phyloP scores from a whole-genome alignment of 192 early-diverging fungal genomes.

The Linnemannia hyalina region DNA sequence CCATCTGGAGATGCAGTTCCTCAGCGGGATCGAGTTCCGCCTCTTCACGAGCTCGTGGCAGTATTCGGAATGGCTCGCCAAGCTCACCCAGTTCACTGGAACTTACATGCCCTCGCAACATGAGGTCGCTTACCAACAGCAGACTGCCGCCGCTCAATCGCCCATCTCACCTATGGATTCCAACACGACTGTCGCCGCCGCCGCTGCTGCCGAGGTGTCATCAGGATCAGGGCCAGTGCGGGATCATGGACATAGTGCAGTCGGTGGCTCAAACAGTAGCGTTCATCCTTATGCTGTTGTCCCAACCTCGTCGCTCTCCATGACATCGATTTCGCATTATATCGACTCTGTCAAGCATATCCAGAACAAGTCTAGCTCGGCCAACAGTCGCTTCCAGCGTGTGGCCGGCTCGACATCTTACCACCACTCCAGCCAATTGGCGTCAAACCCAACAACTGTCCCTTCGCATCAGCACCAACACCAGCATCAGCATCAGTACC shows the following conservation, averaged over 20 bases:
- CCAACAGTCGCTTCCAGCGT: slow-evolving; percentile 18
- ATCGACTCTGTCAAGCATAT: slow-evolving; percentile 45
- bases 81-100: slow-evolving; percentile 56
- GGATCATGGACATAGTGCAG: neutral
- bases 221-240: neutral
- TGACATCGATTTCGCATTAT: slow-evolving; percentile 43
- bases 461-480: slow-evolving; percentile 21
- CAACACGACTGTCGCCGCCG: neutral
- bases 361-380: slow-evolving; percentile 22
- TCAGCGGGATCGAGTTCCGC: slow-evolving; percentile 79
- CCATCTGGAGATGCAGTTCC: slow-evolving; percentile 88
- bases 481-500: neutral
- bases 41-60: slow-evolving; percentile 78
- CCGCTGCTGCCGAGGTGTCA: neutral
- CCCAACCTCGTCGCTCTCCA: slow-evolving; percentile 27
- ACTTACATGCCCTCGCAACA: slow-evolving; percentile 52
- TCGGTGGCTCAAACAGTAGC: neutral
- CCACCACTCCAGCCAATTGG: slow-evolving; percentile 1
- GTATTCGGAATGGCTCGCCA: slow-evolving; percentile 76
- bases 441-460: neutral
- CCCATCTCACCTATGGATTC: slow-evolving; percentile 40
- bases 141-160: slow-evolving; percentile 37
- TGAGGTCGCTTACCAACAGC: slow-evolving; percentile 37
- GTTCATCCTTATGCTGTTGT: neutral
- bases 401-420: slow-evolving; percentile 10